A percentile compares a stretch with the other conserved stretches of the same genome.
These are phyloP conservation scores for Annona squamosa DNA, from an alignment of 164 flowering plant genomes.

Conservation along the genomic window DNA sequence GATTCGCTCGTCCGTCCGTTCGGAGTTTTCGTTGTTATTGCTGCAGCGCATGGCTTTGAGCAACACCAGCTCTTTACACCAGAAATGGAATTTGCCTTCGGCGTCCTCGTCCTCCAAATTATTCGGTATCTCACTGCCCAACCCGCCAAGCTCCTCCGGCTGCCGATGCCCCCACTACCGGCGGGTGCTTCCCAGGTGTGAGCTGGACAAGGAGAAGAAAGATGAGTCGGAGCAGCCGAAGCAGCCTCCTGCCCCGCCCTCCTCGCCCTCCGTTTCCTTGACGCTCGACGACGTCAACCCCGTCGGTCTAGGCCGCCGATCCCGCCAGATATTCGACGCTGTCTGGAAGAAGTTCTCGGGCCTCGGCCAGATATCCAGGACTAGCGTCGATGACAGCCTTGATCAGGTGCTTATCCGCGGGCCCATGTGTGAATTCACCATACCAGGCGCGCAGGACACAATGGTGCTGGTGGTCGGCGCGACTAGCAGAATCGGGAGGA, in stretches of 20 bases:
- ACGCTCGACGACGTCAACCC: conserved; percentile 59
- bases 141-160: conserved; percentile 1
- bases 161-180: not conserved
- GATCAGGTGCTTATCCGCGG: conserved; percentile 48
- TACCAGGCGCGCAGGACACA: conserved; percentile 92
- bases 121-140: conserved; percentile 11
- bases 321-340: conserved; percentile 84
- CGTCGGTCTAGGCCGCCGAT: conserved; percentile 81
- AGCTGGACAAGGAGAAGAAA: not conserved
- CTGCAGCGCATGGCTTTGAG: not conserved
- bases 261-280: conserved; percentile 14
- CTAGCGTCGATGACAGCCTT: conserved; percentile 49
- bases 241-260: not conserved
- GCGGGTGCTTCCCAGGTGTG: not conserved
- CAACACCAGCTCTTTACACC: not conserved
- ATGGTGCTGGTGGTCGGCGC: conserved; percentile 89
- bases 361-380: conserved; percentile 88
- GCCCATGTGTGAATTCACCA: conserved; percentile 90
- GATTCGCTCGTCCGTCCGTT: no score
- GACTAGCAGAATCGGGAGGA: conserved; percentile 82
- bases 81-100: conserved; percentile 1
- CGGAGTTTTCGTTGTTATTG: no score
- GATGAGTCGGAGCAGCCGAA: not conserved
- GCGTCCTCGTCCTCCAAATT: conserved; percentile 8
- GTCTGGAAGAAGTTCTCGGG: conserved; percentile 91